A percentile compares a stretch with the other conserved stretches of the same genome.
Evolutionary conservation across 2,329 filamentous ascomycete species (phyloP).

Genomic region (Arthrobotrys conoides): DNA sequence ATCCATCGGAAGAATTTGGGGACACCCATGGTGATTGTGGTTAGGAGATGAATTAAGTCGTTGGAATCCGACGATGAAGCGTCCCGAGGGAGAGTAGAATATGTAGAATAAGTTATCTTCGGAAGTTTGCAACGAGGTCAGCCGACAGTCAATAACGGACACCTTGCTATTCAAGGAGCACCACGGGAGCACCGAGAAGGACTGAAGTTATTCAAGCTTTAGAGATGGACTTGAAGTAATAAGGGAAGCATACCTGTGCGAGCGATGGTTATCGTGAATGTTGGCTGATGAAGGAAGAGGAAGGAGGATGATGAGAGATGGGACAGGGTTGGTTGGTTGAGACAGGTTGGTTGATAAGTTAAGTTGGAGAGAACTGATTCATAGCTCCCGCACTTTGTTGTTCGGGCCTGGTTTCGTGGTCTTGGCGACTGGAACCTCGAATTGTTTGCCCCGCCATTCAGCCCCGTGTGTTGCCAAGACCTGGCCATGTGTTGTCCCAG

Average conservation of each 20-base stretch:
- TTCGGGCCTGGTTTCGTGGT: constrained; percentile 4
- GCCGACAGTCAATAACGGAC: constrained; percentile 35
- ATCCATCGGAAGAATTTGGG: constrained; percentile 99
- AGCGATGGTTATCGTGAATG: constrained; percentile 58
- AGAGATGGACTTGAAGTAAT: neutral
- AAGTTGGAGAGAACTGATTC: constrained; percentile 19
- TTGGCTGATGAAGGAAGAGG: constrained; percentile 43
- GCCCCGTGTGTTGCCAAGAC: constrained; percentile 19
- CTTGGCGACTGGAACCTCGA: neutral
- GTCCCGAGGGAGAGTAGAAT: constrained; percentile 17
- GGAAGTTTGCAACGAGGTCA: constrained; percentile 58
- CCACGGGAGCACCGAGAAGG: neutral
- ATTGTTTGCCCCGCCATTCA: constrained; percentile 27
- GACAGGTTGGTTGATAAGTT: constrained; percentile 2
- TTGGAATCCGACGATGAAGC: constrained; percentile 40
- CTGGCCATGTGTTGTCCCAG: constrained; percentile 7
- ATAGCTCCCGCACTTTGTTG: constrained; percentile 8
- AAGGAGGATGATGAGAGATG: constrained; percentile 25
- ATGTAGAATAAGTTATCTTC: constrained; percentile 43
- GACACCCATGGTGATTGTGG: constrained; percentile 74
- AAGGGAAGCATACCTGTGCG: constrained; percentile 35
- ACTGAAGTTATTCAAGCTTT: neutral
- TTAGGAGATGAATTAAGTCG: constrained; percentile 38
- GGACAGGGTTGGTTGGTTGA: neutral
- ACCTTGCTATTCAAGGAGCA: constrained; percentile 2